These are phyloP conservation scores for Penicillium aurantiogriseum DNA, from an alignment of 2,329 filamentous ascomycete genomes.

Conservation along the genomic window DNA sequence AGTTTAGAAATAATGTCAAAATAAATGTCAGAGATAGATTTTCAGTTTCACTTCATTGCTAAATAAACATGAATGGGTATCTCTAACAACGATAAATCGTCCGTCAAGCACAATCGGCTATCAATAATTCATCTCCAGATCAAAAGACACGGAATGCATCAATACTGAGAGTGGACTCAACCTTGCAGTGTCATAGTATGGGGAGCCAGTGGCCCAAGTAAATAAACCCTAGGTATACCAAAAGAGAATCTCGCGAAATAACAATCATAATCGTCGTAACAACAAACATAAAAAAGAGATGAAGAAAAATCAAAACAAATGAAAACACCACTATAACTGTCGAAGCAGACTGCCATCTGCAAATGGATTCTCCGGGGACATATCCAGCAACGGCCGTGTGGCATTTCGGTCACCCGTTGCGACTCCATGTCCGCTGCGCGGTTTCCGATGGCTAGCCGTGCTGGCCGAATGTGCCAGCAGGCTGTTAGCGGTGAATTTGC, in stretches of 20 bases:
- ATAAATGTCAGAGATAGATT: not conserved
- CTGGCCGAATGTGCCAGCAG: slow-evolving; percentile 34
- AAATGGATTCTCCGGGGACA: slow-evolving; percentile 44
- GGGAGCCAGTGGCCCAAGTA: not conserved
- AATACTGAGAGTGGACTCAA: not conserved
- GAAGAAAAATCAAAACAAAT: not conserved
- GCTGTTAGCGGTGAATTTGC: slow-evolving; percentile 38
- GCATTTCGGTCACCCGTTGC: slow-evolving; percentile 42
- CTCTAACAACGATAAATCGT: not conserved
- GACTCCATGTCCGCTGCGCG: slow-evolving; percentile 38
- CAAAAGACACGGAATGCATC: not conserved
- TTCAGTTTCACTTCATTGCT: not conserved
- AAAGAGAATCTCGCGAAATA: not conserved
- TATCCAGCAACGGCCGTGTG: slow-evolving; percentile 44
- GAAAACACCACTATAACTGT: slow-evolving; percentile 22
- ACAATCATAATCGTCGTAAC: not conserved
- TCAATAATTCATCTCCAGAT: not conserved
- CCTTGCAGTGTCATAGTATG: not conserved
- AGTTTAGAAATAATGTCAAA: not conserved
- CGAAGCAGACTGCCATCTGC: slow-evolving; percentile 47
- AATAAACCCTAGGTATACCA: not conserved
- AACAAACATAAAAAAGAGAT: not conserved
- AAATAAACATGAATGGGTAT: slow-evolving; percentile 4
- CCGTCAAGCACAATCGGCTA: not conserved
- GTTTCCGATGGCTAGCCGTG: slow-evolving; percentile 14